A percentile compares a stretch with the other conserved stretches of the same genome.
These are phyloP conservation scores for Botrytis squamosa DNA, from an alignment of 2,329 filamentous ascomycete species.

Conservation along the genomic window DNA sequence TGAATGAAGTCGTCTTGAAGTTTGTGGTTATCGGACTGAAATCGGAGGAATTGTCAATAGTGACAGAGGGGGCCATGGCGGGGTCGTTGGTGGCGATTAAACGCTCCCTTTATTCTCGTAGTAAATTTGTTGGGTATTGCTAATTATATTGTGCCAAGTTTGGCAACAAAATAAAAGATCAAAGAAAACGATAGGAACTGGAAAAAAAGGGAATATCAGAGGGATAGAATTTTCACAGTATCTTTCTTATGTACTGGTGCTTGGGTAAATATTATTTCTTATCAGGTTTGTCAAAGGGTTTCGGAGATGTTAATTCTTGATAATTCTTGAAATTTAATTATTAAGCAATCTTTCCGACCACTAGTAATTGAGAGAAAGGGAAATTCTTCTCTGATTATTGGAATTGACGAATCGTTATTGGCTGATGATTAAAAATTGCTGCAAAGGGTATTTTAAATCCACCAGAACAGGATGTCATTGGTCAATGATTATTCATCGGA, in stretches of 20 bases:
- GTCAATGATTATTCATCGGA: not conserved
- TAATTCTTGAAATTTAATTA: constrained; percentile 21
- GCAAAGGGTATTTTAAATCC: not conserved
- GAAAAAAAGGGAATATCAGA: not conserved
- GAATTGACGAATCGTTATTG: too few relatives aligned
- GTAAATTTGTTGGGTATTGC: not conserved
- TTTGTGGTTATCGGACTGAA: constrained; percentile 31
- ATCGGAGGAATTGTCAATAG: constrained; percentile 37
- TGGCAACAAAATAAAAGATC: not conserved
- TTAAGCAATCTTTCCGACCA: not conserved
- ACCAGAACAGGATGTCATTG: not conserved
- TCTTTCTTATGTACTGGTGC: not conserved
- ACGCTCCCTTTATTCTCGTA: not conserved
- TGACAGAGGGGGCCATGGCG: constrained; percentile 37
- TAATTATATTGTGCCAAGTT: not conserved
- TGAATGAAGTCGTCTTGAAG: constrained; percentile 29
- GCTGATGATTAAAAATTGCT: not conserved
- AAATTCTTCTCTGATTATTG: not conserved
- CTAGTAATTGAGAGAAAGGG: not conserved
- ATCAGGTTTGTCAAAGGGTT: constrained; percentile 3
- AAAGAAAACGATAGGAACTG: not conserved
- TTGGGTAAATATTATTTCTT: constrained; percentile 2
- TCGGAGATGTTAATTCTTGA: constrained; percentile 9
- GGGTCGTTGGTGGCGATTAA: constrained; percentile 10
- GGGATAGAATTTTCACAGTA: constrained; percentile 1